Base-by-base conservation (phyloP, 1,284 basidiomycete species). In the Laetiporus sulphureus region DNA sequence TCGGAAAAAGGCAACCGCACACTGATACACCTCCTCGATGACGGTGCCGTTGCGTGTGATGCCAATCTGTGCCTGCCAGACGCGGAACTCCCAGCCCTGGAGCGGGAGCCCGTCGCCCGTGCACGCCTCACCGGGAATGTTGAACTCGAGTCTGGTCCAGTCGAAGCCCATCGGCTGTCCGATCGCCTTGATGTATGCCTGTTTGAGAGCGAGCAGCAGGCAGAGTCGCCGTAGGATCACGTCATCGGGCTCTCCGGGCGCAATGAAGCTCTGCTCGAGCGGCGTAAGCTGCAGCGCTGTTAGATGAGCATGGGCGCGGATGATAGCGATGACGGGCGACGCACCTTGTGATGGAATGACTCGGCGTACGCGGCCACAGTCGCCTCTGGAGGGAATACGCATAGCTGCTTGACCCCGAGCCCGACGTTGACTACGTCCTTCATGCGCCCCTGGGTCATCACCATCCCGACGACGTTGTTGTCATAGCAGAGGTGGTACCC, bases 101-200 rank as follows among this genome's bases (percentile, higher is more conserved):
- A 90, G 64, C 0, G 75, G 71, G 39, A 75, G 71, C 2, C 75
- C 75, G 58, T 90, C 87, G 2, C 79, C 82, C 1, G 62, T 69
- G 11, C 79, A 80, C 6, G 60, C 69, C 46, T 75, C 65, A 22
- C 71, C 69, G 0, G 79, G 77, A 36, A 88, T 73, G 60, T 87
- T 75, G 67, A 86, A 86, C 52, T 88, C 82, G 48, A 90, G 77
- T 1, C 85, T 77, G 4, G 79, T 77, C 64, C 73, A 84, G 63
- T 89, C 85, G 58, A 89, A 88, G 1, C 83, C 85, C 20, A 77
- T 62, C 3, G 82, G 79, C 47, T 88, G 85, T 2, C 84, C 86
- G 48, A 89, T 81, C 1, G 86, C 86, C 52, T 80, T 80, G 59
- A 86, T 79, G 60, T 89, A 88, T 3, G 86, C 76, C 30, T 82